Base-by-base conservation (phyloP, 352 stramenopile species). In the Peronosclerospora sorghi region DNA sequence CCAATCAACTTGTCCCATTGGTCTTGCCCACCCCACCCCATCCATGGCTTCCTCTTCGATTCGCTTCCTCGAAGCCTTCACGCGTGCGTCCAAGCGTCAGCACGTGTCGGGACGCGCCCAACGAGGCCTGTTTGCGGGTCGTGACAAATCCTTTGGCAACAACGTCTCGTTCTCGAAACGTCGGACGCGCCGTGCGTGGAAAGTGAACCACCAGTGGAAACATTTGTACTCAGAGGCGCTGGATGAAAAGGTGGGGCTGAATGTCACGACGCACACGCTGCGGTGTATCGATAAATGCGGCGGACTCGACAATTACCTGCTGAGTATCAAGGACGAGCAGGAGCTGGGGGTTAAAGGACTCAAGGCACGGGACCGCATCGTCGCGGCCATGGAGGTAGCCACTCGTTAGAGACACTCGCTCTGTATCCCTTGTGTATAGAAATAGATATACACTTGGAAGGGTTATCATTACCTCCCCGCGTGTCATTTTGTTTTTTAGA, bases 101-200 rank as follows among this genome's bases (percentile, higher is more conserved):
- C 77, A 90, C 62, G 73, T 85, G 45, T 87, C 74, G 2, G 77
- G 77, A 1, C 74, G 77, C 26, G 77, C 77, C 18, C 53, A 67
- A 36, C 85, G 89, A 24, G 92, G 92, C 8, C 70, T 97, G 28
- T 97, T 96, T 57, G 84, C 92, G 24, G 92, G 92, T 13, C 89
- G 88, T 35, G 92, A 97, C 68, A 91, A 97, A 56, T 53, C 73
- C 23, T 95, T 90, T 46, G 92, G 92, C 46, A 97, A 97, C 78
- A 97, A 95, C 52, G 79, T 96, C 12, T 93, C 77, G 29, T 96
- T 96, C 68, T 95, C 77, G 54, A 91, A 96, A 60, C 88, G 86
- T 53, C 89, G 68, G 42, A 96, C 84, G 17, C 86, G 82, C 29
- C 80, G 91, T 37, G 85, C 70, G 30, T 97, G 89, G 79, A 96